Evolutionary conservation across 169 alveolate species (phyloP).

Genomic region (Pseudocohnilembus persalinus): DNA sequence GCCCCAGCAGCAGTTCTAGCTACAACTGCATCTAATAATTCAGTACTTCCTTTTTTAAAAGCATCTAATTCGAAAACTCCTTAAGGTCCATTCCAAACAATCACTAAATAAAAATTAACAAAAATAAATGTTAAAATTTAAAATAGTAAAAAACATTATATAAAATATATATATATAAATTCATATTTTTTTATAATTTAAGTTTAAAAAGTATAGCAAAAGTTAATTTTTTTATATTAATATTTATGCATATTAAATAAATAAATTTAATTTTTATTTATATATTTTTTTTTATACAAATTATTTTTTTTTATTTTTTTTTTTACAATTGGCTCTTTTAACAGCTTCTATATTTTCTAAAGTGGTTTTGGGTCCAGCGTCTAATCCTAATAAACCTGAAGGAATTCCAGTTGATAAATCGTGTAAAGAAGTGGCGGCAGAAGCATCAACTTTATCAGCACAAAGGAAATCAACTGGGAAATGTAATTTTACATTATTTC

Average conservation of each 20-base stretch:
- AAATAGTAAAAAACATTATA: no score
- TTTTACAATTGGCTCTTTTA: constrained; percentile 67
- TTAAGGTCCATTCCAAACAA: constrained; percentile 97
- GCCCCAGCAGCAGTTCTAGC: constrained; percentile 93
- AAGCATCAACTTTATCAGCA: constrained; percentile 91
- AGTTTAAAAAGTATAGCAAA: no score
- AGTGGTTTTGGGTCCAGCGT: constrained; percentile 94
- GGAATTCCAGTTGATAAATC: constrained; percentile 91
- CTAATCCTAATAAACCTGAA: constrained; percentile 97
- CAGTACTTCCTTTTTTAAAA: constrained; percentile 91
- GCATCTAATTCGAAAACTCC: constrained; percentile 94
- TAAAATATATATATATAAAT: no score
- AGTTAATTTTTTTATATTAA: no score
- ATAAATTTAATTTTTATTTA: no score
- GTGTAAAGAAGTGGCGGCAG: constrained; percentile 82
- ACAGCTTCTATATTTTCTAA: constrained; percentile 69
- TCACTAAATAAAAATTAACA: constrained; percentile 59
- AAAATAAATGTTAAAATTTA: no score
- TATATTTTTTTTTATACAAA: no score
- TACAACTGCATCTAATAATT: constrained; percentile 84
- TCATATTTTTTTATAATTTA: no score
- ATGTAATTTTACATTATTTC: constrained; percentile 90
- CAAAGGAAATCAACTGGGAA: constrained; percentile 94
- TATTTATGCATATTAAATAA: no score
- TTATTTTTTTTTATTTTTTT: no score